Evolutionary conservation across 2,329 filamentous ascomycete genomes (phyloP), one percentile per base, ranked within the genome.

Genomic region (Fusarium pseudograminearum): DNA sequence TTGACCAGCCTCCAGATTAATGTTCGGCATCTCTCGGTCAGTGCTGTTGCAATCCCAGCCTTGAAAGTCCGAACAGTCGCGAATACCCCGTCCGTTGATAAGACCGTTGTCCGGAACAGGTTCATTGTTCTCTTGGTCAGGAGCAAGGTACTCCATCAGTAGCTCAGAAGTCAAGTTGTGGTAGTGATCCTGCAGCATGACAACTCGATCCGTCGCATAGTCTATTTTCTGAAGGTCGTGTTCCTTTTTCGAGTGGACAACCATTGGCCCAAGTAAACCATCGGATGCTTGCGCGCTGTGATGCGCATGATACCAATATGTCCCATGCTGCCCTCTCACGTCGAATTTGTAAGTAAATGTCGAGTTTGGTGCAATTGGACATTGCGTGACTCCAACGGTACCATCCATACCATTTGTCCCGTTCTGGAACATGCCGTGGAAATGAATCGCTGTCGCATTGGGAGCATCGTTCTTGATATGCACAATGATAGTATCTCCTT

Each of bases 401-500:
- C 92, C 92, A 73, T 95, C 92, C 89, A 93, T 92, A 59, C 85
- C 84, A 61, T 89, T 92, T 0, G 91, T 92, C 14, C 90, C 91
- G 70, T 92, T 92, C 75, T 93, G 91, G 74, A 89, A 93, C 67
- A 95, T 84, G 18, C 92, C 92, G 71, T 95, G 92, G 77, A 92
- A 94, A 76, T 95, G 92, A 7, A 94, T 83, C 38, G 85, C 87
- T 11, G 90, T 91, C 15, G 85, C 86, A 69, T 93, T 91, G 15
- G 83, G 81, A 1, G 91, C 87, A 24, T 86, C 83, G 72, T 95
- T 95, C 70, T 87, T 81, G 52, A 93, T 83, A 33, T 92, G 87
- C 44, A 94, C 87, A 5, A 93, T 78, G 11, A 96, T 78, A 2
- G 85, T 88, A 72, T 96, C 93, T 22, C 91, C 91, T 68, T 92